Evolutionary conservation across 2,329 filamentous ascomycete genomes (phyloP).

Genomic region (Penicillium verrucosum): DNA sequence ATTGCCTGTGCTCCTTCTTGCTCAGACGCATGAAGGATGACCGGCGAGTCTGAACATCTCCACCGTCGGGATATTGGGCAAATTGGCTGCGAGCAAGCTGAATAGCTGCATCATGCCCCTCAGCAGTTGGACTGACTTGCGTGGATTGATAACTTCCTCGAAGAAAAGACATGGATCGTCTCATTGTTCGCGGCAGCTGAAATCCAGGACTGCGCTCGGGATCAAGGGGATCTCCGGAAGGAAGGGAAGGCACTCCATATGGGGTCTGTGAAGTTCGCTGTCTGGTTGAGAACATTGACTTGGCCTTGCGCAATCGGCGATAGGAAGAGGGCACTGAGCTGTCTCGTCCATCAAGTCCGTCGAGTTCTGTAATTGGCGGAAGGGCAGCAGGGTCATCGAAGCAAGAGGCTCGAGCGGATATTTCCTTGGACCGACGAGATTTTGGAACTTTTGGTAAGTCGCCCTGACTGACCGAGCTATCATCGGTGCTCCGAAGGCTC

Average conservation of each 20-base stretch:
- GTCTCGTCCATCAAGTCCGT: conserved; percentile 35
- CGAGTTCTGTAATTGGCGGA: conserved; percentile 31
- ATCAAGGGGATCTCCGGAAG: conserved; percentile 10
- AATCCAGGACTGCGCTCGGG: conserved; percentile 19
- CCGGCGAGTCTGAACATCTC: conserved; percentile 19
- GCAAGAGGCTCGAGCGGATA: background rate
- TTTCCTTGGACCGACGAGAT: conserved; percentile 3
- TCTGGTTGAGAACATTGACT: conserved; percentile 48
- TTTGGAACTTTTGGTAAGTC: background rate
- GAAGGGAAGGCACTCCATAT: conserved; percentile 14
- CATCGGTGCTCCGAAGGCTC: conserved; percentile 14
- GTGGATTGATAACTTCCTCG: conserved; percentile 26
- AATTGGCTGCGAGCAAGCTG: conserved; percentile 43
- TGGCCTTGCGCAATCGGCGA: conserved; percentile 45
- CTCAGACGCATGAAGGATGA: conserved; percentile 25
- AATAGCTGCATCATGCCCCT: conserved; percentile 40
- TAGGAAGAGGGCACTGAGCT: conserved; percentile 47
- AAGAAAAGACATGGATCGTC: conserved; percentile 45
- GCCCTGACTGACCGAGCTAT: conserved; percentile 2
- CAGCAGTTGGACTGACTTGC: conserved; percentile 21
- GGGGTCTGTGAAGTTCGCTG: conserved; percentile 27
- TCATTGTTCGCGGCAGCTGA: conserved; percentile 28
- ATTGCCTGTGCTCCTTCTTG: conserved; percentile 34
- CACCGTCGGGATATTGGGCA: conserved; percentile 24
- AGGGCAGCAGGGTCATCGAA: conserved; percentile 19